These are phyloP conservation scores for Rhododendron mucronatum DNA, from an alignment of 148 eudicot genomes.

Conservation along the genomic window DNA sequence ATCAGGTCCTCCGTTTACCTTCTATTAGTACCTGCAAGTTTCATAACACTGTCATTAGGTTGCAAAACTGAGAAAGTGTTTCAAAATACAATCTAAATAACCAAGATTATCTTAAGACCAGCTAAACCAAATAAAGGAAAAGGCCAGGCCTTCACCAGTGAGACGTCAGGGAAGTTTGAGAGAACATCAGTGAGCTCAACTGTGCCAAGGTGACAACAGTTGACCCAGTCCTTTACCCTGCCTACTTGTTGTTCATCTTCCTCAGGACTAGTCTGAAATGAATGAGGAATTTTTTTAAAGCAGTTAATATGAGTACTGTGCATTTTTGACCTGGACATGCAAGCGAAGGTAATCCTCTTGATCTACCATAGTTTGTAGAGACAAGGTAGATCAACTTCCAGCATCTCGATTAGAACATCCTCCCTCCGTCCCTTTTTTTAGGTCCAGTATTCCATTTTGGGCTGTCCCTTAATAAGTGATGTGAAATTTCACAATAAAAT, in stretches of 20 bases:
- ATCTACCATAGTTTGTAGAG: neutral
- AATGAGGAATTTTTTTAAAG: neutral
- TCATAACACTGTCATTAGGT: too few species aligned
- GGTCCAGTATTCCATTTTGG: too few species aligned
- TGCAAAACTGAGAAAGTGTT: neutral
- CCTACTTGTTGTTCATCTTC: constrained; percentile 79
- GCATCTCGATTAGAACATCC: too few species aligned
- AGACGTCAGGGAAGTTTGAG: constrained; percentile 71
- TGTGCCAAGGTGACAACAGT: constrained; percentile 44
- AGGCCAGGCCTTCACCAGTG: constrained; percentile 49
- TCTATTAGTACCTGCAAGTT: too few species aligned
- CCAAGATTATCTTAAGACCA: neutral
- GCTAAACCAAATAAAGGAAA: neutral
- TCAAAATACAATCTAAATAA: neutral
- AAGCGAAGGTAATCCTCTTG: too few species aligned
- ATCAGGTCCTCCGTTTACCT: too few species aligned
- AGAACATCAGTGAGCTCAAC: constrained; percentile 69
- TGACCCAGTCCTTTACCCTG: constrained; percentile 81
- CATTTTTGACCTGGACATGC: too few species aligned
- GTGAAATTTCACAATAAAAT: too few species aligned
- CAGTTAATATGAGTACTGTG: neutral
- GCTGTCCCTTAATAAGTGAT: too few species aligned
- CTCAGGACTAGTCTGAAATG: constrained; percentile 49
- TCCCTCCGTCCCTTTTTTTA: too few species aligned
- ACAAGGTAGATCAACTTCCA: neutral